Base-by-base conservation (phyloP, 208 protist species). In the Leishmania arabica region DNA sequence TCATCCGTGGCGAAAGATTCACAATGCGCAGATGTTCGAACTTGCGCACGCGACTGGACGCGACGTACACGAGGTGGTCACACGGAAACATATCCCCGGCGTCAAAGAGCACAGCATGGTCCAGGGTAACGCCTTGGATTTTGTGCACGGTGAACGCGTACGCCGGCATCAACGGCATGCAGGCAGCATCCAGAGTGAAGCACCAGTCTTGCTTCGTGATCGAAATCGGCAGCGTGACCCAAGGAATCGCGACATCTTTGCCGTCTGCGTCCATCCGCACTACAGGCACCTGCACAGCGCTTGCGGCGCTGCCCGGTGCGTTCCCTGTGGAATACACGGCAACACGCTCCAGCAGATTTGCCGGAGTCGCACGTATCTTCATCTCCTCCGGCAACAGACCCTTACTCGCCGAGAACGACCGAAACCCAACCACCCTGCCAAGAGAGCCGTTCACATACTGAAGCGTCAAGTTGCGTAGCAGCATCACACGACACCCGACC, bases 91-190 rank as follows among this genome's bases (percentile, higher is more conserved):
- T 92, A 0, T 83, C 77, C 2, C 81, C 85, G 1, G 86, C 89
- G 64, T 98, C 95, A 70, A 98, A 94, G 47, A 97, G 80, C 13
- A 98, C 79, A 13, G 89, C 62, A 68, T 88, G 79, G 65, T 92
- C 79, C 45, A 98, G 86, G 2, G 94, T 97, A 31, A 98, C 56
- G 40, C 95, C 95, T 81, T 98, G 95, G 5, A 94, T 84, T 75
- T 97, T 97, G 88, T 98, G 95, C 47, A 98, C 94, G 0, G 95
- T 98, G 66, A 97, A 98, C 3, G 95, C 95, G 81, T 97, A 98
- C 0, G 93, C 95, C 0, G 92, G 95, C 1, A 82, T 90, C 42
- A 98, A 87, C 3, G 95, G 95, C 75, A 98, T 88, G 58, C 85
- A 90, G 27, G 88, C 80, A 1, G 91, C 86, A 31, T 87, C 85